phyloP scores from a whole-genome alignment of 495 filamentous ascomycete species.

The Aspergillus nanangensis region DNA sequence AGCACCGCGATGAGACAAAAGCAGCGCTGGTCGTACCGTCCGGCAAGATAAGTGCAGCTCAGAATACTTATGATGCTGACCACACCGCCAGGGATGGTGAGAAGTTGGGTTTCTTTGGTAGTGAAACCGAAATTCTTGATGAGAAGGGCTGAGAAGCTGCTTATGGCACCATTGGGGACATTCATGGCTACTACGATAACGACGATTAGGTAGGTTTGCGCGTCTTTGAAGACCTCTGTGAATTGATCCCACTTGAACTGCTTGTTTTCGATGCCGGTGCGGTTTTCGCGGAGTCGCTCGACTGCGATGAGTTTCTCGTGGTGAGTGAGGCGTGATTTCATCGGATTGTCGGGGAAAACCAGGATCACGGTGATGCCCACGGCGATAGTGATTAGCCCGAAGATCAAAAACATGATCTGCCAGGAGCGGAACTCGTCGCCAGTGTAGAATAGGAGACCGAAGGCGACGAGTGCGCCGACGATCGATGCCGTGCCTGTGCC shows the following conservation, averaged over 20 bases:
- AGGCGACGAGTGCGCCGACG: conserved; percentile 55
- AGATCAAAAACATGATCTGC: conserved; percentile 39
- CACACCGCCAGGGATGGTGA: conserved; percentile 60
- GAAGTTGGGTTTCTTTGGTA: conserved; percentile 50
- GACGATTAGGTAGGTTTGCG: conserved; percentile 29
- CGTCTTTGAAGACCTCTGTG: conserved; percentile 27
- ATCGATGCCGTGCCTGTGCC: conserved; percentile 61
- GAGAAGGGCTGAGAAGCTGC: conserved; percentile 36
- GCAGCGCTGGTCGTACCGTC: conserved; percentile 45
- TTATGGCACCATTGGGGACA: conserved; percentile 22
- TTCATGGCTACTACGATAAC: conserved; percentile 21
- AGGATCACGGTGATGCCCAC: conserved; percentile 28
- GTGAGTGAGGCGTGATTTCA: conserved; percentile 39
- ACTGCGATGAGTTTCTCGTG: conserved; percentile 47
- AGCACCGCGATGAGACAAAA: conserved; percentile 36
- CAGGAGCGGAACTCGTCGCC: conserved; percentile 25
- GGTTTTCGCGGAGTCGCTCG: conserved; percentile 50
- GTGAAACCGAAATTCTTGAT: conserved; percentile 56
- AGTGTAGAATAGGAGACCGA: conserved; percentile 22
- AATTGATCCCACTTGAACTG: conserved; percentile 48
- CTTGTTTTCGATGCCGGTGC: conserved; percentile 51
- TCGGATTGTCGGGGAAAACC: conserved; percentile 47
- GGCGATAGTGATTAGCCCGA: conserved; percentile 31
- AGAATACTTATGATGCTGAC: conserved; percentile 55
- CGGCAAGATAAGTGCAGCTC: conserved; percentile 35